Conservation (phyloP, 164 flowering plant species). For the Vitis labrusca region DNA sequence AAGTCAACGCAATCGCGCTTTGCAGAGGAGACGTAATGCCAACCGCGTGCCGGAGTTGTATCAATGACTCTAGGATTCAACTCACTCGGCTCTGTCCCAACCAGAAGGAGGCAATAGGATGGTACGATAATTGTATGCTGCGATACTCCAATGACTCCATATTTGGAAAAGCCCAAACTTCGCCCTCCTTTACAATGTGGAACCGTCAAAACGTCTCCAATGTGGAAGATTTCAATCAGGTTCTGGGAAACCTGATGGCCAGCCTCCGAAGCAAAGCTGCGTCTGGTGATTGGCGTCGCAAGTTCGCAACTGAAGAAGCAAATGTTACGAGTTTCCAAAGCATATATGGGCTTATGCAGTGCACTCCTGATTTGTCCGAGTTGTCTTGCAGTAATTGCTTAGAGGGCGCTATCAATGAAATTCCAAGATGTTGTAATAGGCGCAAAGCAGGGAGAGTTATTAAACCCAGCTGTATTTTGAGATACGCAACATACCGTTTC, state of each 20-base stretch:
- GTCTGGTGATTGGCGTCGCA: conserved; percentile 2
- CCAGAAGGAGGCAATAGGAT: conserved; percentile 18
- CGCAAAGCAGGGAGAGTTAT: conserved; percentile 2
- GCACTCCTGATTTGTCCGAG: conserved; percentile 20
- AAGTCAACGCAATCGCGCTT: conserved; percentile 15
- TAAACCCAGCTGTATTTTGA: conserved; percentile 12
- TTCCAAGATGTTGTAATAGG: conserved; percentile 1
- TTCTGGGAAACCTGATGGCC: not conserved
- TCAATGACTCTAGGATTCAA: not conserved
- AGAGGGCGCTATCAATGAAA: not conserved
- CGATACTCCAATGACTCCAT: conserved; percentile 27
- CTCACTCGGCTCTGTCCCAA: conserved; percentile 19
- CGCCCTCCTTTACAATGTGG: not conserved
- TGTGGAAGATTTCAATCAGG: conserved; percentile 3
- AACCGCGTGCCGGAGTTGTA: conserved; percentile 10
- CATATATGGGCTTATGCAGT: conserved; percentile 22
- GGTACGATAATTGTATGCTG: conserved; percentile 21
- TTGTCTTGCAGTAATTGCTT: conserved; percentile 13
- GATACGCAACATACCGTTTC: conserved; percentile 10
- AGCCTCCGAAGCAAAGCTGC: conserved; percentile 9
- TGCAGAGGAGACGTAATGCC: conserved; percentile 18
- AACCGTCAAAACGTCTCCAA: not conserved
- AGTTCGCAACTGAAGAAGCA: conserved; percentile 10
- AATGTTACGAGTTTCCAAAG: not conserved
- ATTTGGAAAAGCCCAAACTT: not conserved